Evolutionary conservation across 2,329 filamentous ascomycete species (phyloP).

Genomic region (Talaromyces sp.): DNA sequence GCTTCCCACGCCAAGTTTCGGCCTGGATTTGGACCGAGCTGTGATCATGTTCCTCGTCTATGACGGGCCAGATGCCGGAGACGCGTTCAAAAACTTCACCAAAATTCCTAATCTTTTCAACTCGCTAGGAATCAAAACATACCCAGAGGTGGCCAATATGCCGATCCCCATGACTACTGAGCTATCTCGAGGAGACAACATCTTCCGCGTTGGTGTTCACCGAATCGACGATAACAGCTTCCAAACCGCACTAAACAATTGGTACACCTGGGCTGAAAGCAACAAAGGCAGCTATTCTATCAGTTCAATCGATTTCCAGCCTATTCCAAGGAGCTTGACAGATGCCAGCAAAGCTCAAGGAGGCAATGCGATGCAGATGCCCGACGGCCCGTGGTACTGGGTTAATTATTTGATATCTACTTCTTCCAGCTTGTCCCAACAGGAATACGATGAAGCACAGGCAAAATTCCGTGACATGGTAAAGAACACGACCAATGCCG

Average conservation of each 20-base stretch:
- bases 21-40: slow-evolving; percentile 27
- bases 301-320: slow-evolving; percentile 25
- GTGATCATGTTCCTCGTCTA: slow-evolving; percentile 33
- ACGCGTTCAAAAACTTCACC: slow-evolving; percentile 29
- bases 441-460: slow-evolving; percentile 23
- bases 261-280: slow-evolving; percentile 23
- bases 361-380: slow-evolving; percentile 31
- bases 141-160: slow-evolving; percentile 28
- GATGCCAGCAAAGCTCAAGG: slow-evolving; percentile 27
- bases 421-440: slow-evolving; percentile 17
- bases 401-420: slow-evolving; percentile 24
- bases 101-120: slow-evolving; percentile 24
- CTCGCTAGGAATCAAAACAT: slow-evolving; percentile 24
- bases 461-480: slow-evolving; percentile 28
- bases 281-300: slow-evolving; percentile 26
- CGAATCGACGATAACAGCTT: slow-evolving; percentile 20
- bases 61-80: slow-evolving; percentile 27
- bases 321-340: slow-evolving; percentile 25
- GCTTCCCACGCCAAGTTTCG: slow-evolving; percentile 20
- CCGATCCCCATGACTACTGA: slow-evolving; percentile 25
- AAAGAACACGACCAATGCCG: slow-evolving; percentile 19
- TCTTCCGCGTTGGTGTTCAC: slow-evolving; percentile 31
- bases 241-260: slow-evolving; percentile 19
- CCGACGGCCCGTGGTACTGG: slow-evolving; percentile 30
- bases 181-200: slow-evolving; percentile 27